Evolutionary conservation across 1,284 basidiomycete species (phyloP).

Genomic region (Ceratorhiza oryzae-sativae): DNA sequence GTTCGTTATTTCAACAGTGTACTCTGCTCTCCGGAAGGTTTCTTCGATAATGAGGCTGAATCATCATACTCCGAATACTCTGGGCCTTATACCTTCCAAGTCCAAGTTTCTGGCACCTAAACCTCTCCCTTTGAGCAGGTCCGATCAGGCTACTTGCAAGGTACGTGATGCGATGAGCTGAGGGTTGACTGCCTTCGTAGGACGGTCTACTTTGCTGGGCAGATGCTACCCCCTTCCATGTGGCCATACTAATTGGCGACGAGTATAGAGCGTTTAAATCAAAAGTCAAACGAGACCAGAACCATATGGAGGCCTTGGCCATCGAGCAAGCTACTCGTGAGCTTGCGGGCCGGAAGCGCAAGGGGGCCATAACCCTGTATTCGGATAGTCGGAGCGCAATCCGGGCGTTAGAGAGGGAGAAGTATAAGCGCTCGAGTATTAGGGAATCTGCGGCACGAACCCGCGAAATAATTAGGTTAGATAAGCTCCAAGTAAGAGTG

Average conservation of each 20-base stretch:
- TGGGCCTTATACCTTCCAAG: no score
- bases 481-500: not conserved
- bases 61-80: no score
- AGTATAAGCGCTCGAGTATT: not conserved
- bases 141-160: no score
- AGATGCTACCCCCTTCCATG: not conserved
- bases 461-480: not conserved
- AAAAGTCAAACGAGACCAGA: not conserved
- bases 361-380: not conserved
- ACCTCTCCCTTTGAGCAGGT: no score
- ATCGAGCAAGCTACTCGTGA: not conserved
- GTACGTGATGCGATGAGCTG: no score
- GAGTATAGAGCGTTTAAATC: not conserved
- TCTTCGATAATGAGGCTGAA: no score
- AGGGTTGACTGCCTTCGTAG: no score
- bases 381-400: not conserved
- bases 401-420: not conserved
- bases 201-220: constrained; percentile 1
- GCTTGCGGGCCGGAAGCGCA: not conserved
- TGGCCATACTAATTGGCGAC: not conserved
- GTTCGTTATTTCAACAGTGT: no score
- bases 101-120: no score
- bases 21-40: no score
- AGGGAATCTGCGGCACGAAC: not conserved
- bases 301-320: not conserved